Evolutionary conservation across 352 stramenopile species (phyloP), one percentile per base, ranked within the genome.

Genomic region (Achlya hypogyna): DNA sequence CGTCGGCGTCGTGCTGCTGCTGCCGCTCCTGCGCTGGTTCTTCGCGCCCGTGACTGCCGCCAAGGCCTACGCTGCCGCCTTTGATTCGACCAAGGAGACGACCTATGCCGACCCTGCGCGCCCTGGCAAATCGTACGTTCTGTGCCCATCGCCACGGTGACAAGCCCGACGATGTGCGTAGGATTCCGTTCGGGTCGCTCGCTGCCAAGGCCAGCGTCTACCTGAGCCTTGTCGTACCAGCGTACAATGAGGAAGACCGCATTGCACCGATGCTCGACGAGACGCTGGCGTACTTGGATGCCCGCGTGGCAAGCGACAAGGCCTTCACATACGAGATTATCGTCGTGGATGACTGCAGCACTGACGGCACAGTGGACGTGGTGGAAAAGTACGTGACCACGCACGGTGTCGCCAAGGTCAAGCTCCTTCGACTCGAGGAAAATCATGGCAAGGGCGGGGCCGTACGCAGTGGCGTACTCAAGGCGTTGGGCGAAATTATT

Each of bases 201-300:
- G 32, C 34, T 12, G 29, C 40, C 5, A 2, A 27, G 29, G 56
- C 82, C 0, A 71, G 76, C 28, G 65, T 84, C 29, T 79, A 85
- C 51, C 71, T 98, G 31, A 96, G 86, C 14, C 81, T 98, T 22
- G 81, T 98, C 51, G 86, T 98, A 35, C 94, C 95, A 16, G 95
- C 95, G 28, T 98, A 95, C 78, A 98, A 98, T 69, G 95, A 98
- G 71, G 71, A 96, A 71, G 74, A 97, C 40, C 83, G 95, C 34
- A 90, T 98, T 66, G 72, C 89, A 2, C 83, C 89, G 51, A 98
- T 97, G 72, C 75, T 98, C 12, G 66, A 94, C 56, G 87, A 89
- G 52, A 92, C 91, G 4, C 70, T 98, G 52, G 72, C 82, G 29
- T 98, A 94, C 71, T 72, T 98, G 45, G 76, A 92, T n/a, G 65